Evolutionary conservation across 768 basidiomycete species (phyloP).

Genomic region (Russula vinacea): DNA sequence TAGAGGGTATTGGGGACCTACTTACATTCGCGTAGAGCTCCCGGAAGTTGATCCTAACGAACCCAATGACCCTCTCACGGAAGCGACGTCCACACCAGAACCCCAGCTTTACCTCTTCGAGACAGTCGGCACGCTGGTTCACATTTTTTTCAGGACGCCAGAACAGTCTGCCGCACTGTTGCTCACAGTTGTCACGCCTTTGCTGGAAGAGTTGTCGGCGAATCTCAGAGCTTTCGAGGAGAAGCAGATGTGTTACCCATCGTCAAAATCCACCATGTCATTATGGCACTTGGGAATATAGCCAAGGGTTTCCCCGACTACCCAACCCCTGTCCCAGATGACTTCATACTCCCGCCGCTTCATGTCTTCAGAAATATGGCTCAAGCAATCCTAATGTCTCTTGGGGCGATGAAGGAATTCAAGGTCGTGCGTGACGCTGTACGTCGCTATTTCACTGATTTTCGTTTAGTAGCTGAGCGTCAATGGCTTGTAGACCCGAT

Average conservation of each 20-base stretch:
- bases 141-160: conserved; percentile 62
- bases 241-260: conserved; percentile 71
- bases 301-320: conserved; percentile 97
- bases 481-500: conserved; percentile 62
- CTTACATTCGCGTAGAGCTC: conserved; percentile 71
- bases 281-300: conserved; percentile 92
- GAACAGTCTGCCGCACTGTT: conserved; percentile 67
- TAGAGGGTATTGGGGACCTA: conserved; percentile 73
- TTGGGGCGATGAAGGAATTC: conserved; percentile 84
- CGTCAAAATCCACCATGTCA: conserved; percentile 84
- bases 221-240: conserved; percentile 54
- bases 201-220: conserved; percentile 70
- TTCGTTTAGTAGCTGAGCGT: conserved; percentile 7
- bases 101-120: conserved; percentile 95
- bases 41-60: conserved; percentile 73
- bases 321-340: conserved; percentile 62
- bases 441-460: conserved; percentile 35
- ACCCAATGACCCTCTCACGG: conserved; percentile 61
- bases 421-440: conserved; percentile 92
- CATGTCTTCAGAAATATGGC: conserved; percentile 82
- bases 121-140: conserved; percentile 79
- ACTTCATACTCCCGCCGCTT: conserved; percentile 66
- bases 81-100: conserved; percentile 77
- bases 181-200: conserved; percentile 75
- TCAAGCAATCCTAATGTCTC: conserved; percentile 79